Conservation (phyloP, 2,329 filamentous ascomycete genomes). For the Coleophoma eucalyptorum region DNA sequence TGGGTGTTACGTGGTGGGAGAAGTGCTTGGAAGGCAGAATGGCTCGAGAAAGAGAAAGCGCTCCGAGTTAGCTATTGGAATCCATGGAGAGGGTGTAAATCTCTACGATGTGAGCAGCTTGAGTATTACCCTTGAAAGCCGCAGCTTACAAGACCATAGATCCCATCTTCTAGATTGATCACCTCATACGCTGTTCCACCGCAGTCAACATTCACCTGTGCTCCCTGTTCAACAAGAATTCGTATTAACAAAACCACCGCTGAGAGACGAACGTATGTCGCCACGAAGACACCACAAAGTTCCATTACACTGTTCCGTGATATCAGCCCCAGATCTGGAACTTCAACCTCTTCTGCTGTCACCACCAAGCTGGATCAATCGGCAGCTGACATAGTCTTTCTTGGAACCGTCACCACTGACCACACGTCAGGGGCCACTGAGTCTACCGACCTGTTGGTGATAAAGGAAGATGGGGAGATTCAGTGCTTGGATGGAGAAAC, state of each 20-base stretch:
- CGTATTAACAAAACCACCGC: slow-evolving; percentile 39
- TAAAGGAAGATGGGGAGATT: slow-evolving; percentile 59
- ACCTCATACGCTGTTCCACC: slow-evolving; percentile 66
- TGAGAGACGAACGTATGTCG: slow-evolving; percentile 57
- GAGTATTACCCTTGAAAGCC: no score
- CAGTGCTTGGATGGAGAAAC: slow-evolving; percentile 56
- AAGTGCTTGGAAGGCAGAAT: slow-evolving; percentile 56
- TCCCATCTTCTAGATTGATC: slow-evolving; percentile 56
- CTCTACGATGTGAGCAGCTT: slow-evolving; percentile 55
- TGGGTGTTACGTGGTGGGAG: slow-evolving; percentile 51
- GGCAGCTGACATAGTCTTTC: slow-evolving; percentile 35
- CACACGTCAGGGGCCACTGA: slow-evolving; percentile 5
- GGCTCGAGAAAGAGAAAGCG: slow-evolving; percentile 59
- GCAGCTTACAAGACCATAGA: slow-evolving; percentile 33
- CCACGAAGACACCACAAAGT: slow-evolving; percentile 41
- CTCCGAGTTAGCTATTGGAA: slow-evolving; percentile 58
- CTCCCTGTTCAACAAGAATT: slow-evolving; percentile 53
- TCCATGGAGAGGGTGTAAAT: slow-evolving; percentile 62
- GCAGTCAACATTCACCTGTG: slow-evolving; percentile 59
- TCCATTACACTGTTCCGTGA: slow-evolving; percentile 60
- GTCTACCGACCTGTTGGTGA: slow-evolving; percentile 42
- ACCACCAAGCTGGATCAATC: slow-evolving; percentile 37
- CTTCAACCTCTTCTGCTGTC: slow-evolving; percentile 46
- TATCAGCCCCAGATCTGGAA: slow-evolving; percentile 44
- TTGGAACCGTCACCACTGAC: slow-evolving; percentile 29